Base-by-base conservation (phyloP, 2,329 filamentous ascomycete genomes). In the Monosporascus sp. region DNA sequence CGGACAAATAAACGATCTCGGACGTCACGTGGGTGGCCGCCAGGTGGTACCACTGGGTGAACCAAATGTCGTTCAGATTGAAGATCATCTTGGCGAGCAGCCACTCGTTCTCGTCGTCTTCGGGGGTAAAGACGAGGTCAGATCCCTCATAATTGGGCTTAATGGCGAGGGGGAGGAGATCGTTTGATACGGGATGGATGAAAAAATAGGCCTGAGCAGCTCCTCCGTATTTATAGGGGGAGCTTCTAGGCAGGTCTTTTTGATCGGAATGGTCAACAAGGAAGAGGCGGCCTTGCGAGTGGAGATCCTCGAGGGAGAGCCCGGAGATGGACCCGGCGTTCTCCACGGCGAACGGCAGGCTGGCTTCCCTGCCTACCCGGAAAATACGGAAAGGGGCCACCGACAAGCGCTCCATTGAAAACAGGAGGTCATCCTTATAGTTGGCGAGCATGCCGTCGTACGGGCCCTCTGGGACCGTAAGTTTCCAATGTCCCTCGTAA, bases 11-110 rank as follows among this genome's bases (percentile, higher is more conserved):
- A 1, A 71, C 69, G 50, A 72, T 70, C 56, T 80, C 75, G 3
- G 68, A 61, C 11, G 76, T 70, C 17, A 67, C 70, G 55, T 79
- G 77, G 0, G 71, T 72, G n/a, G 63, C 63, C 2, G 70, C 70
- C 1, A 79, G 63, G 56, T 79, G 75, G 52, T 70, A 68, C 63
- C 70, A 72, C 50, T 77, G 72, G 0, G 66, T 65, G 53, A 74
- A 69, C 63, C 73, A 78, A 37, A 78, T 66, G 56, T 79, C 74
- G 49, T 79, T 78, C 26, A 67, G 62, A 49, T 78, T 77, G 60
- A 76, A 77, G 58, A 76, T 68, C 44, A 78, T 73, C 65, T 80
- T 79, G 6, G 77, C 78, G 5, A 80, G 61, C 6, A 77, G 61
- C 77, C 77, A 80, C 61, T 80, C 76, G n/a, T 71, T 68, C 3